Conservation (phyloP, 441 rosid genomes). For the Capsella rubella region DNA sequence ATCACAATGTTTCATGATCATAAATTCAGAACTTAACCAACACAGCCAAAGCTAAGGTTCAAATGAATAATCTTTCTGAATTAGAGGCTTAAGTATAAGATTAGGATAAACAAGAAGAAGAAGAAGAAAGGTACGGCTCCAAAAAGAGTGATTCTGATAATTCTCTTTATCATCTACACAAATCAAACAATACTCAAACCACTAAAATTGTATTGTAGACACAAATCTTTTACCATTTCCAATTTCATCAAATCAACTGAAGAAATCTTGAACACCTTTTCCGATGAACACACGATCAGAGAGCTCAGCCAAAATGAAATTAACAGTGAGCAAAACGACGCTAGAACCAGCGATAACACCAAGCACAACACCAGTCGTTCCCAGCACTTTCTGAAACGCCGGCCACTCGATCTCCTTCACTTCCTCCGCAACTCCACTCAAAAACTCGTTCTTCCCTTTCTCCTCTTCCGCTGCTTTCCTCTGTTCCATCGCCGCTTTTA, state of each 20-base stretch:
- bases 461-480: conserved; percentile 55
- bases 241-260: conserved; percentile 42
- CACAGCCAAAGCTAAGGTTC: conserved; percentile 70
- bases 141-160: too few species aligned
- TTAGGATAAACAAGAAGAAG: conserved; percentile 1
- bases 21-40: conserved; percentile 75
- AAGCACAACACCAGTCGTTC: conserved; percentile 84
- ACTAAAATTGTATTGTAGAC: conserved; percentile 10
- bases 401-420: conserved; percentile 91
- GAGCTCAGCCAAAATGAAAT: conserved; percentile 85
- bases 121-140: neutral
- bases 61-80: too few species aligned
- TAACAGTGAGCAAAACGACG: conserved; percentile 81
- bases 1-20: conserved; percentile 36
- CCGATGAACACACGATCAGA: conserved; percentile 84
- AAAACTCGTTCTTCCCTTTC: conserved; percentile 51
- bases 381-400: conserved; percentile 76
- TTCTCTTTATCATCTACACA: neutral
- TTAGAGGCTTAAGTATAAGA: neutral
- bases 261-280: conserved; percentile 84
- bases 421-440: conserved; percentile 86
- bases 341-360: conserved; percentile 92
- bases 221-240: neutral
- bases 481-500: conserved; percentile 73
- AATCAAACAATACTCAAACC: neutral